A percentile compares a stretch with the other conserved stretches of the same genome.
Evolutionary conservation across 73 alveolate genomes (phyloP).

Genomic region (Tetrahymena thermophila): DNA sequence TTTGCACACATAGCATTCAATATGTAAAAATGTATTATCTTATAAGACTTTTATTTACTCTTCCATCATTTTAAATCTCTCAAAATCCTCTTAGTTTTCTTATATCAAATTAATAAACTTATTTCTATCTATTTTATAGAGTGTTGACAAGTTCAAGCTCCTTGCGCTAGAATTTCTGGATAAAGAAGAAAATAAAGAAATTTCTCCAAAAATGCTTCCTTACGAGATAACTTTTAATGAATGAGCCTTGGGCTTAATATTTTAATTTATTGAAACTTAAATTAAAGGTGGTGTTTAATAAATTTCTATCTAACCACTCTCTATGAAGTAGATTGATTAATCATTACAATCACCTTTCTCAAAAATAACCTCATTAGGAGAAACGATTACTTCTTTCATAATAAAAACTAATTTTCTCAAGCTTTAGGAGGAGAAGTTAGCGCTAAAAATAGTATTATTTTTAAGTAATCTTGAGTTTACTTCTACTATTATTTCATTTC

Average conservation of each 20-base stretch:
- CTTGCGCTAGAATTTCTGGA: background rate
- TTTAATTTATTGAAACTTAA: background rate
- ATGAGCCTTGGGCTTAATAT: background rate
- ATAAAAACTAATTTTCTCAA: background rate
- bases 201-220: background rate
- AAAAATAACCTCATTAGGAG: background rate
- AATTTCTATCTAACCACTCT: background rate
- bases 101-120: background rate
- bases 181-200: background rate
- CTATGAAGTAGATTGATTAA: background rate
- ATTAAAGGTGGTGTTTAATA: background rate
- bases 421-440: background rate
- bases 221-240: background rate
- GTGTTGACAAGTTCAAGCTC: background rate
- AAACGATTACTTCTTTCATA: background rate
- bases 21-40: background rate
- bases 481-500: background rate
- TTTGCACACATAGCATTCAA: background rate
- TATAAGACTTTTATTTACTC: background rate
- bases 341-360: background rate
- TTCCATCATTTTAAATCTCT: background rate
- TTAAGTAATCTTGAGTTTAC: background rate
- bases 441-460: background rate
- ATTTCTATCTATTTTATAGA: background rate
- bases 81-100: background rate